Evolutionary conservation across 768 basidiomycete genomes (phyloP).

Genomic region (Kwoniella dendrophila): DNA sequence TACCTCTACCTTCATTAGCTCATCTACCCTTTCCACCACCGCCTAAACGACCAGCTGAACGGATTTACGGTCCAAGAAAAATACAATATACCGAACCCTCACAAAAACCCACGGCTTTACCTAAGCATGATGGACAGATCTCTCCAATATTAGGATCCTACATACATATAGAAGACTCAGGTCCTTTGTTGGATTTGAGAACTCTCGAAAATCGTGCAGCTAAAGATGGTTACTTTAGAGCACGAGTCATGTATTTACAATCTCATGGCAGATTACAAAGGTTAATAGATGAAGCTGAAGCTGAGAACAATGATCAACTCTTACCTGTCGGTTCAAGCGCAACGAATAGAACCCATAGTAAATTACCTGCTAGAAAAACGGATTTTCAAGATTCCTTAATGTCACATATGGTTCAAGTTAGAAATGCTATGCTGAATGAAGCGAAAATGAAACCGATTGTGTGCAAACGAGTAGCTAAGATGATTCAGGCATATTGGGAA

Average conservation of each 20-base stretch:
- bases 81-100: constrained; percentile 65
- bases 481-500: constrained; percentile 76
- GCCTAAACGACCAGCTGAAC: constrained; percentile 70
- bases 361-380: constrained; percentile 23
- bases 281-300: constrained; percentile 54
- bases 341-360: constrained; percentile 4
- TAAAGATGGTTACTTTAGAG: constrained; percentile 60
- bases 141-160: constrained; percentile 67
- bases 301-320: constrained; percentile 10
- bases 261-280: constrained; percentile 61
- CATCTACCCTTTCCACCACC: constrained; percentile 53
- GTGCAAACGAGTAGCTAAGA: constrained; percentile 65
- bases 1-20: constrained; percentile 40
- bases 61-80: constrained; percentile 65
- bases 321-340: neutral
- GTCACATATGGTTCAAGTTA: constrained; percentile 52
- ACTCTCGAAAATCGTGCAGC: constrained; percentile 57
- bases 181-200: constrained; percentile 60
- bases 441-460: constrained; percentile 54
- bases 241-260: constrained; percentile 60
- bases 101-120: constrained; percentile 64
- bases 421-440: constrained; percentile 55
- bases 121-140: constrained; percentile 64
- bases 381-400: constrained; percentile 57
- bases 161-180: constrained; percentile 60